Evolutionary conservation across 345 rosid genomes (phyloP).

Genomic region (Eucalyptus paniculata): DNA sequence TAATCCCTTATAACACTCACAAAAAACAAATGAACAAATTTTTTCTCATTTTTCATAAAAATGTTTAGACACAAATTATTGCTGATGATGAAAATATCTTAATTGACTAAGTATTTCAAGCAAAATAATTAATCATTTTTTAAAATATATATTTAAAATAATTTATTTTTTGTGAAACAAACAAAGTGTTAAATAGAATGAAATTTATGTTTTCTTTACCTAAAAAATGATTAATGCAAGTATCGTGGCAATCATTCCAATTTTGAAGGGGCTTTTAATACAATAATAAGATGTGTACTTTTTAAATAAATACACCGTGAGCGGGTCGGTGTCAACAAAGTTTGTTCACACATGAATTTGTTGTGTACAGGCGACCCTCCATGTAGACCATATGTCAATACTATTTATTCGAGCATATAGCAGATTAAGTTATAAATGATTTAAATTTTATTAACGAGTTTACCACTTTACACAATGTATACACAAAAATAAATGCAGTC

Average conservation of each 20-base stretch:
- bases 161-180: too few relatives aligned
- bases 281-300: neutral
- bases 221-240: too few relatives aligned
- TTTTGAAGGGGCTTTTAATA: neutral
- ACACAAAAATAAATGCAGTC: neutral
- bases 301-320: neutral
- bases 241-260: neutral
- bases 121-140: too few relatives aligned
- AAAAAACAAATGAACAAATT: too few relatives aligned
- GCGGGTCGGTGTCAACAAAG: neutral
- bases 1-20: too few relatives aligned
- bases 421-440: neutral
- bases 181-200: neutral
- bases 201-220: too few relatives aligned
- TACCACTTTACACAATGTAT: neutral
- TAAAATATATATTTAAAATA: too few relatives aligned
- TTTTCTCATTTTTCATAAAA: too few relatives aligned
- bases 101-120: too few relatives aligned
- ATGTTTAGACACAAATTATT: too few relatives aligned
- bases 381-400: neutral
- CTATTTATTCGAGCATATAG: neutral
- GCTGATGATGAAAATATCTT: too few relatives aligned
- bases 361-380: neutral
- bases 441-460: too few relatives aligned
- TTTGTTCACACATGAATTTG: neutral